phyloP scores from a whole-genome alignment of 1,284 basidiomycete genomes.

The Ganoderma sp. region DNA sequence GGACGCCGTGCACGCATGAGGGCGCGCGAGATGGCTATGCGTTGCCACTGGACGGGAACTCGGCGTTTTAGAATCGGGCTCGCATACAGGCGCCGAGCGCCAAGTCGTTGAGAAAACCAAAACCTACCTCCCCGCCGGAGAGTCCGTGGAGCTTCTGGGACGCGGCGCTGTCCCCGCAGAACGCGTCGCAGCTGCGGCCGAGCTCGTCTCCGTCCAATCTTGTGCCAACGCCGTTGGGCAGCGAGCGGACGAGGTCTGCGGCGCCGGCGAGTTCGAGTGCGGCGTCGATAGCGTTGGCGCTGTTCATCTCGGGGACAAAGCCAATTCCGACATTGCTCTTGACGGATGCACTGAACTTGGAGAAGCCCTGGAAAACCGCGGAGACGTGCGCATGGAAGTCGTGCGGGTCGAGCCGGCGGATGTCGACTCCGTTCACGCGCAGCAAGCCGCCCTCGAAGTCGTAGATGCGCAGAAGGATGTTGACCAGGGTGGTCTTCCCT shows the following conservation, averaged over 20 bases:
- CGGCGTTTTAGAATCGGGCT: neutral
- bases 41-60: conserved; percentile 70
- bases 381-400: conserved; percentile 76
- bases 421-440: conserved; percentile 69
- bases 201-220: conserved; percentile 66
- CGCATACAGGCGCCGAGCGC: neutral
- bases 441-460: conserved; percentile 73
- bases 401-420: conserved; percentile 63
- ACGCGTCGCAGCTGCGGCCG: conserved; percentile 53
- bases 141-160: conserved; percentile 61
- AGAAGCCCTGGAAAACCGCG: conserved; percentile 84
- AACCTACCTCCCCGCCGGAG: conserved; percentile 78
- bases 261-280: conserved; percentile 74
- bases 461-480: conserved; percentile 75
- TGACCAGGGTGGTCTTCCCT: conserved; percentile 85
- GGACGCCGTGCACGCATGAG: conserved; percentile 80
- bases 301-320: conserved; percentile 61
- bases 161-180: conserved; percentile 32
- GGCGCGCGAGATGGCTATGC: conserved; percentile 80
- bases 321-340: conserved; percentile 83
- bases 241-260: conserved; percentile 59
- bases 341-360: conserved; percentile 74
- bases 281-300: conserved; percentile 56
- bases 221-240: conserved; percentile 73
- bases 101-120: conserved; percentile 23